These are phyloP conservation scores for Combretum micranthum DNA, from an alignment of 345 rosid genomes.

Conservation along the genomic window DNA sequence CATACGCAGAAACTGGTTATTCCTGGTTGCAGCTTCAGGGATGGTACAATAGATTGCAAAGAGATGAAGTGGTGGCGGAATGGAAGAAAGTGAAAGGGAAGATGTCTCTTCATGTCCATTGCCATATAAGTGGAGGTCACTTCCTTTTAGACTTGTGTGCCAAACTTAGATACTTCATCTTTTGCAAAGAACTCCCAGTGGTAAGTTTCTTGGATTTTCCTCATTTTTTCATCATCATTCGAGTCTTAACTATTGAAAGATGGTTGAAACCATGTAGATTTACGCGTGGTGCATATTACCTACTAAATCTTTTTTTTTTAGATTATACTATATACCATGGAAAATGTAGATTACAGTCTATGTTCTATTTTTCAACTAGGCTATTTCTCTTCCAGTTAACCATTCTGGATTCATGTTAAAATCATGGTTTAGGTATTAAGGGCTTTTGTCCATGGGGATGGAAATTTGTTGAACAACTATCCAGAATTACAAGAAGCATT, in stretches of 20 bases:
- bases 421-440: constrained; percentile 47
- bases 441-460: constrained; percentile 89
- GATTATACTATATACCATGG: no score
- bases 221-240: no score
- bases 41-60: constrained; percentile 73
- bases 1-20: constrained; percentile 1
- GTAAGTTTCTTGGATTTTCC: constrained; percentile 24
- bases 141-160: constrained; percentile 61
- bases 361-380: no score
- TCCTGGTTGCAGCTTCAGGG: constrained; percentile 69
- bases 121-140: constrained; percentile 98
- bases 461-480: constrained; percentile 48
- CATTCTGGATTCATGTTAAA: neutral
- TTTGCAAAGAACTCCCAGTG: constrained; percentile 84
- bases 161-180: constrained; percentile 68
- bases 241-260: no score
- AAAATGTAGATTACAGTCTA: no score
- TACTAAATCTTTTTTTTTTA: no score
- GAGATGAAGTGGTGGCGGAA: constrained; percentile 96
- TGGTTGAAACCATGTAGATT: no score
- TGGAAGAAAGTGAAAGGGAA: constrained; percentile 93
- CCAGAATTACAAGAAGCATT: constrained; percentile 80
- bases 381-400: no score
- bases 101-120: constrained; percentile 96
- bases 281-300: no score